Conservation (phyloP, 768 basidiomycete genomes). For the Lentinus tigrinus region DNA sequence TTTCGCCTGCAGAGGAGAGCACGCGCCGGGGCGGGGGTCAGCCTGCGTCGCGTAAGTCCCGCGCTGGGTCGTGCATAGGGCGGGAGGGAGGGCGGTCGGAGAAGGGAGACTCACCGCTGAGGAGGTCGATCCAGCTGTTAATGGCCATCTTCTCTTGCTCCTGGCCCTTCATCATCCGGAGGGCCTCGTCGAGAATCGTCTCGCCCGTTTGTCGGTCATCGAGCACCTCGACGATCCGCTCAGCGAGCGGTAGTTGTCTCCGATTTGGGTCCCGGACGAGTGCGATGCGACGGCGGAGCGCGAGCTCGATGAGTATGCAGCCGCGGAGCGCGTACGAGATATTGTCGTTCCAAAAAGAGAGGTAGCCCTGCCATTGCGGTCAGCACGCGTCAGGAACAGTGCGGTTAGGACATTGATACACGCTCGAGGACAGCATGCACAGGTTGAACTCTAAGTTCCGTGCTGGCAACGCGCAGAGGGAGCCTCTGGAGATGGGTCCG, state of each 20-base stretch:
- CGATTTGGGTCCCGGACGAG: slow-evolving; percentile 84
- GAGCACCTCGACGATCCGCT: slow-evolving; percentile 86
- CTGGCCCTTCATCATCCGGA: slow-evolving; percentile 91
- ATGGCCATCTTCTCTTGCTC: slow-evolving; percentile 74
- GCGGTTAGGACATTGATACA: neutral
- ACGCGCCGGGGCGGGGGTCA: neutral
- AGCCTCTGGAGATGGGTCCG: too few relatives aligned
- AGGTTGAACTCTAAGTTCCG: too few relatives aligned
- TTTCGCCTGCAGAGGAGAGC: slow-evolving; percentile 71
- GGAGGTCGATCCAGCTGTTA: slow-evolving; percentile 91
- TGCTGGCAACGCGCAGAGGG: too few relatives aligned
- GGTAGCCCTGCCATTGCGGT: slow-evolving; percentile 62
- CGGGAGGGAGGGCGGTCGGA: neutral
- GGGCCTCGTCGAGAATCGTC: slow-evolving; percentile 92
- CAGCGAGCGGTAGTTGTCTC: slow-evolving; percentile 69
- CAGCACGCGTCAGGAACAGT: neutral
- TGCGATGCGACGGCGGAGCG: slow-evolving; percentile 90
- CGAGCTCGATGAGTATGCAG: slow-evolving; percentile 96
- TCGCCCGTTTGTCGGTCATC: slow-evolving; percentile 94
- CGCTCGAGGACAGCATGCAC: too few relatives aligned
- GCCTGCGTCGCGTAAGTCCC: slow-evolving; percentile 5
- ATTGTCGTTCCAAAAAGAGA: slow-evolving; percentile 99
- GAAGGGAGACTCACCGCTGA: slow-evolving; percentile 68
- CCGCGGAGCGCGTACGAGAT: slow-evolving; percentile 99
- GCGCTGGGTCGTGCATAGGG: neutral